Conservation (phyloP, 2,329 filamentous ascomycete species). For the Ambrosiella beaveri region DNA sequence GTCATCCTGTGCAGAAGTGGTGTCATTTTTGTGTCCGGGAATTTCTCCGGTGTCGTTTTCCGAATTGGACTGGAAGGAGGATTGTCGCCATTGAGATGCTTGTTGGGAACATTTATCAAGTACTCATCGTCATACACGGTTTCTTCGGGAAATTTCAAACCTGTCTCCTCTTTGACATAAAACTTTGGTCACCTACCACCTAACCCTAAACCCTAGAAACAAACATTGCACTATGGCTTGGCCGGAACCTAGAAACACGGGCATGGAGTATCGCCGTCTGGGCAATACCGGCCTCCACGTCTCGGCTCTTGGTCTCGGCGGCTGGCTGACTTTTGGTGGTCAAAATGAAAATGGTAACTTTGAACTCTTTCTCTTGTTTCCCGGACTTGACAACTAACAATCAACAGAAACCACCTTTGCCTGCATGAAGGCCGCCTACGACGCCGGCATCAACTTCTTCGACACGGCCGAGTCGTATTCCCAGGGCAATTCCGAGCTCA, state of each 20-base stretch:
- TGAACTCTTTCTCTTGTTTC: not conserved
- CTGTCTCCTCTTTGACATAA: not conserved
- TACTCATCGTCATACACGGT: too few species aligned
- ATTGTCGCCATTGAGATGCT: not conserved
- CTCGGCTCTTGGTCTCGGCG: constrained; percentile 46
- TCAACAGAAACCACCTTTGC: constrained; percentile 29
- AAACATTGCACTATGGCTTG: constrained; percentile 22
- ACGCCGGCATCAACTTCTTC: constrained; percentile 45
- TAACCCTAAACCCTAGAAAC: not conserved
- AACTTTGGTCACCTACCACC: too few species aligned
- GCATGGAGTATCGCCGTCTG: constrained; percentile 27
- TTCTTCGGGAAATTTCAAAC: not conserved
- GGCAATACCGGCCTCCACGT: constrained; percentile 39
- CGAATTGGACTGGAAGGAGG: not conserved
- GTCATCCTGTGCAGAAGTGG: too few species aligned
- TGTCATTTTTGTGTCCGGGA: constrained; percentile 13
- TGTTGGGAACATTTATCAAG: too few species aligned
- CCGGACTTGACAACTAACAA: not conserved
- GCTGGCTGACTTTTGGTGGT: constrained; percentile 50
- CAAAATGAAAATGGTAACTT: constrained; percentile 20
- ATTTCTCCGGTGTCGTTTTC: constrained; percentile 16
- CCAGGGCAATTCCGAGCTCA: constrained; percentile 43
- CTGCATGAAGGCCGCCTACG: constrained; percentile 45
- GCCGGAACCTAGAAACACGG: constrained; percentile 27
- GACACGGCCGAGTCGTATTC: constrained; percentile 42